phyloP scores from a whole-genome alignment of 495 filamentous ascomycete species.

The Daldinia grandis region DNA sequence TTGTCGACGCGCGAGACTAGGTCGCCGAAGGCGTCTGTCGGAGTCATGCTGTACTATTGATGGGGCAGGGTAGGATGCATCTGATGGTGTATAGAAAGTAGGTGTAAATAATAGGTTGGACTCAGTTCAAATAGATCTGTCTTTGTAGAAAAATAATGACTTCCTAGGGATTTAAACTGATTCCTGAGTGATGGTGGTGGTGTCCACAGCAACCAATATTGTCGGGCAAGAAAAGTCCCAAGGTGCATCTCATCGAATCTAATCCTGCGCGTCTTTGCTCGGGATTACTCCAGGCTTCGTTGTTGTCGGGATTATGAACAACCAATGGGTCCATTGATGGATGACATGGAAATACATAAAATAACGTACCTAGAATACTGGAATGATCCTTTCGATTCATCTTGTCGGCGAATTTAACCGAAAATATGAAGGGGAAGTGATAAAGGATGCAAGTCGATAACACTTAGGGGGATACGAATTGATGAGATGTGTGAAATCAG shows the following conservation, averaged over 20 bases:
- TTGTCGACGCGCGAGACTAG: neutral
- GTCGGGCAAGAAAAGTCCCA: neutral
- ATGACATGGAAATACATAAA: neutral
- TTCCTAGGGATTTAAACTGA: neutral
- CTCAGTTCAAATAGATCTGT: neutral
- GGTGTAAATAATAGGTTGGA: neutral
- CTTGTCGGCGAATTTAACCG: neutral
- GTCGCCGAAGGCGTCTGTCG: neutral
- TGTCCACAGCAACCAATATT: neutral
- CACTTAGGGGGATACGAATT: neutral
- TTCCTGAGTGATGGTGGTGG: neutral
- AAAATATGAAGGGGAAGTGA: neutral
- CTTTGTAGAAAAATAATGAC: neutral
- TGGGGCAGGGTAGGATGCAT: too few relatives aligned
- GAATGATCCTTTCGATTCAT: constrained; percentile 2
- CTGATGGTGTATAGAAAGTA: neutral
- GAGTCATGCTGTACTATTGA: too few relatives aligned
- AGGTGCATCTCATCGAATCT: neutral
- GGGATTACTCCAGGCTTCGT: neutral
- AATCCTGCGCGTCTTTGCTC: neutral
- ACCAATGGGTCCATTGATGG: too few relatives aligned
- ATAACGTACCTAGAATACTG: neutral
- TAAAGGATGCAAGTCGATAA: neutral
- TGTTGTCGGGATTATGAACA: neutral
- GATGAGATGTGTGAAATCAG: too few relatives aligned